These are phyloP conservation scores for Erysiphe pulchra DNA, from an alignment of 2,329 filamentous ascomycete genomes.

Conservation along the genomic window DNA sequence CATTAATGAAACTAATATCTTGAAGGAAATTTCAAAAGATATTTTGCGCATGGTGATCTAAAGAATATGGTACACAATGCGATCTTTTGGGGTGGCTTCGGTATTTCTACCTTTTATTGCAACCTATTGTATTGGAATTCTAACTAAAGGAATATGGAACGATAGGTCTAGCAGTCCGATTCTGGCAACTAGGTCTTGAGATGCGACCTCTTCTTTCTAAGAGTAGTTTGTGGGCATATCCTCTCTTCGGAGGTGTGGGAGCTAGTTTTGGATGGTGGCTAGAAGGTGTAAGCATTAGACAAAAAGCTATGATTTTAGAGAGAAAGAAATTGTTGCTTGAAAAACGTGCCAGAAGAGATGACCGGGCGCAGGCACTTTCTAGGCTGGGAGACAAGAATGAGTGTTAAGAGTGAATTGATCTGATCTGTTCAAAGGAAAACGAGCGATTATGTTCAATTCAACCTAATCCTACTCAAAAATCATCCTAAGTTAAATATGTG, in stretches of 20 bases:
- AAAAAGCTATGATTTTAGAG: conserved; percentile 50
- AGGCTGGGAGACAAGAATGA: neutral
- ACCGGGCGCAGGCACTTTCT: conserved; percentile 22
- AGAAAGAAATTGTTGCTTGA: conserved; percentile 62
- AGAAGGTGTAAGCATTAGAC: conserved; percentile 64
- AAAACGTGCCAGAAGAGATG: conserved; percentile 61
- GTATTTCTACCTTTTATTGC: conserved; percentile 25
- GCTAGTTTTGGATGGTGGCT: conserved; percentile 95
- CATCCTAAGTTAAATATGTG: too few species aligned
- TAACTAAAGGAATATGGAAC: conserved; percentile 6
- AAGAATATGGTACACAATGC: conserved; percentile 22
- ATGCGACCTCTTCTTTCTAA: conserved; percentile 85
- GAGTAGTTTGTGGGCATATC: conserved; percentile 73
- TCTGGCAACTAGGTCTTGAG: conserved; percentile 96
- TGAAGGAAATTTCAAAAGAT: too few species aligned
- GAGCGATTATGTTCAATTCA: too few species aligned
- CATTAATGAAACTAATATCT: too few species aligned
- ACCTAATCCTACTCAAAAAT: too few species aligned
- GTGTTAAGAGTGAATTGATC: too few species aligned
- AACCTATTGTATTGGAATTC: conserved; percentile 2
- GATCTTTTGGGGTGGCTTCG: conserved; percentile 76
- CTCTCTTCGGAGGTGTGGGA: conserved; percentile 61
- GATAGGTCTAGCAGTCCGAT: conserved; percentile 64
- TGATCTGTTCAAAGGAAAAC: too few species aligned
- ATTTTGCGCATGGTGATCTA: too few species aligned